These are phyloP conservation scores for Solanum sejunctum DNA, from an alignment of 257 asterid genomes.

Conservation along the genomic window DNA sequence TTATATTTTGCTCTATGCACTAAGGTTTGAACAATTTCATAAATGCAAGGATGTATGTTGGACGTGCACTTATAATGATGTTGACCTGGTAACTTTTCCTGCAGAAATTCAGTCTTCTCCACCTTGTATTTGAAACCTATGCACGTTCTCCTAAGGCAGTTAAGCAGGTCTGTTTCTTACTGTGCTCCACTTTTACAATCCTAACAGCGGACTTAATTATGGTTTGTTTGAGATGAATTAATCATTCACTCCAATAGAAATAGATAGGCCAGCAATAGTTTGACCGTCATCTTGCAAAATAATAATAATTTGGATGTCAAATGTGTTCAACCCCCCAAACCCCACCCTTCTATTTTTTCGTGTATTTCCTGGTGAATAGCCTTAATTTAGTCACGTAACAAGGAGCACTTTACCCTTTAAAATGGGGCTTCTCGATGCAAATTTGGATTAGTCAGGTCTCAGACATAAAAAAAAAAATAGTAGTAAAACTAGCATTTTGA, in stretches of 20 bases:
- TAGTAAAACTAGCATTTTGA: not conserved
- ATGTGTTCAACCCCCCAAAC: not conserved
- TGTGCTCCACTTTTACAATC: not conserved
- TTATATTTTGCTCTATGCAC: conserved; percentile 78
- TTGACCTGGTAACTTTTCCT: conserved; percentile 10
- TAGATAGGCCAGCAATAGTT: not conserved
- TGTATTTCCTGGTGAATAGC: too few relatives aligned
- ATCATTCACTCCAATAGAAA: not conserved
- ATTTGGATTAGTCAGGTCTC: not conserved
- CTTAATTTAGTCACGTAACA: not conserved
- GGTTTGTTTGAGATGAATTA: not conserved
- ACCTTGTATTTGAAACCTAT: conserved; percentile 59
- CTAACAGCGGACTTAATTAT: not conserved
- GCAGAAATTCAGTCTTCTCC: conserved; percentile 81
- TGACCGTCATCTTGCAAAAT: not conserved
- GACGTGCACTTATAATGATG: not conserved
- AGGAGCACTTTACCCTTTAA: not conserved
- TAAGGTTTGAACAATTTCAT: conserved; percentile 36
- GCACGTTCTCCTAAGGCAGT: conserved; percentile 60
- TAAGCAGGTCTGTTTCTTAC: conserved; percentile 61
- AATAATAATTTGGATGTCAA: not conserved
- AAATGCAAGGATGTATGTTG: not conserved
- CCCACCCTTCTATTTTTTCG: not conserved
- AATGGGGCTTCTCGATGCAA: not conserved
- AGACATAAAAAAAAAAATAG: not conserved